Base-by-base conservation (phyloP, 2,329 filamentous ascomycete genomes). In the Trichophyton simii region DNA sequence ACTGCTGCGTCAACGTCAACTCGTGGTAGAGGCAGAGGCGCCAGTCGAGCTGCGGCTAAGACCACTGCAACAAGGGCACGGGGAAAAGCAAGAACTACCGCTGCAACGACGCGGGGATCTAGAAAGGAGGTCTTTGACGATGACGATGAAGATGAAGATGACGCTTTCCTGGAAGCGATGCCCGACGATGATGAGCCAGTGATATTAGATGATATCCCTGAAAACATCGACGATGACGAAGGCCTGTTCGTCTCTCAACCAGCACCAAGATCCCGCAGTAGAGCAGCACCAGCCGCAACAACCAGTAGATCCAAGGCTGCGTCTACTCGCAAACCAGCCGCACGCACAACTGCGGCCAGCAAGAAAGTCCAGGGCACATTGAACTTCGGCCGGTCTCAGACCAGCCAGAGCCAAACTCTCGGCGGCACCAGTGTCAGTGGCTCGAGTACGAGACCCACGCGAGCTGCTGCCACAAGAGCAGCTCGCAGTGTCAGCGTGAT, bases 161-260 rank as follows among this genome's bases (percentile, higher is more conserved):
- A 68, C 4, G 67, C 68, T 46, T 31, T 52, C 22, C 20, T 28
- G 20, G 7, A 25, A 25, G 13, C 46, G 1, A 28, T 52, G 3
- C 46, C 46, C 3, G 71, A 73, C 0, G 69, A 68, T n/a, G 68
- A 72, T 28, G 66, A 72, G 58, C 68, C 75, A 18, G 66, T 76
- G 42, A 75, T 77, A 71, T 58, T 75, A 3, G 72, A 76, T 61
- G 65, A 73, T 41, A 65, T 67, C 11, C 67, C 70, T 22, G 69
- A 71, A 48, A 66, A 52, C 9, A 38, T 38, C 11, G 46, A 52
- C 25, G 46, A 71, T 28, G 66, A 71, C 34, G 71, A 73, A 18
- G 65, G 63, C 31, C 67, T 77, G 11, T 78, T 78, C 59, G 74
- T 77, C 62, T 74, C 75, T 63, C 57, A 36, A 3, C 67, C 68